Evolutionary conservation across 345 rosid genomes (phyloP), one percentile per base, ranked within the genome.

Genomic region (Ceriops zippeliana): DNA sequence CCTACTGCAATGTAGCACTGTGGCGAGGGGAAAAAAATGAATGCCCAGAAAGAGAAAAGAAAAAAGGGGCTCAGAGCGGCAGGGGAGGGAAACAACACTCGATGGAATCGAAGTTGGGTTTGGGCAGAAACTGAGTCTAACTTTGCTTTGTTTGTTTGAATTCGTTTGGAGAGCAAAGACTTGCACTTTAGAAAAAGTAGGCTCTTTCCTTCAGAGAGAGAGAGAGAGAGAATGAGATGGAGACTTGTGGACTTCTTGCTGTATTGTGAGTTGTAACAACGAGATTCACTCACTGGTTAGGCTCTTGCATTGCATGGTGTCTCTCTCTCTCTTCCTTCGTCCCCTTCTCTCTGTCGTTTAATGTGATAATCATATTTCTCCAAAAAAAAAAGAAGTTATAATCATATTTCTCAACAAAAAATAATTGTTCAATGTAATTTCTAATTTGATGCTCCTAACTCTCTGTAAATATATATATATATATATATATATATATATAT

Each of bases 61-160:
- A 22, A 22, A 22, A 22, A 0, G 24, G 24, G 56, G 22, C 26
- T 26, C 58, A 2, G 15, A 54, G 5, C 22, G 27, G 27, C 27
- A 54, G 58, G 71, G 34, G 67, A 70, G 21, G 49, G 70, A 54
- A 57, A 34, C 37, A 28, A 28, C 67, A 81, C 66, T 71, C 67
- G 80, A 83, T 80, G 76, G 71, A 72, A 76, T 67, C 78, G 70
- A 77, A 79, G 76, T 52, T 71, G 58, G 62, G 54, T 53, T 19
- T 77, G 60, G 68, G 9, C 34, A 58, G 76, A 77, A 69, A 54
- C 72, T 69, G 66, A 53, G 15, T 52, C 49, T 38, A 10, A 56
- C 58, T 22, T n/a, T 34, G 54, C 19, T 62, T 21, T 30, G 47
- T 30, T 22, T 28, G 61, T 30, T 46, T 70, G 66, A 52, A 52